Evolutionary conservation across 2,329 filamentous ascomycete genomes (phyloP).

Genomic region (Colletotrichum scovillei): DNA sequence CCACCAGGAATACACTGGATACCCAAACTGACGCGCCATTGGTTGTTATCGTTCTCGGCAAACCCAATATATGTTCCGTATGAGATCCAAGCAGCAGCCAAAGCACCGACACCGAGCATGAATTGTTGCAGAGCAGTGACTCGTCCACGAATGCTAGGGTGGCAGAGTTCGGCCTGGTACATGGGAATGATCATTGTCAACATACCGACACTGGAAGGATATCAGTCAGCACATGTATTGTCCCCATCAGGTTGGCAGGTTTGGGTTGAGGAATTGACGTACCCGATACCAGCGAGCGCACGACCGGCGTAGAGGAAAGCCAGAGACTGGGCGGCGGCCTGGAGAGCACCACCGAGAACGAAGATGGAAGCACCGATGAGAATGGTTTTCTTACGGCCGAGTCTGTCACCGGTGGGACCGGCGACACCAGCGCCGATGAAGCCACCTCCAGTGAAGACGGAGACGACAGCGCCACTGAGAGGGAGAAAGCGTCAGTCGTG

Average conservation of each 20-base stretch:
- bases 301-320: slow-evolving; percentile 77
- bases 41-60: slow-evolving; percentile 41
- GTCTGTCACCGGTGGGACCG: slow-evolving; percentile 70
- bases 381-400: slow-evolving; percentile 80
- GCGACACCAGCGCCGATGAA: slow-evolving; percentile 76
- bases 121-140: slow-evolving; percentile 84
- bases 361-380: slow-evolving; percentile 78
- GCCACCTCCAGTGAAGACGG: slow-evolving; percentile 81
- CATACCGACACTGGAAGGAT: slow-evolving; percentile 55
- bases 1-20: slow-evolving; percentile 78
- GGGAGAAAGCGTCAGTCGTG: not conserved
- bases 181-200: slow-evolving; percentile 61
- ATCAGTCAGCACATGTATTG: not conserved
- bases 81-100: slow-evolving; percentile 79
- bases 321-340: slow-evolving; percentile 72
- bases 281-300: slow-evolving; percentile 73
- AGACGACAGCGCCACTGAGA: slow-evolving; percentile 75
- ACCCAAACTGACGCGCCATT: slow-evolving; percentile 62
- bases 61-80: slow-evolving; percentile 61
- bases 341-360: slow-evolving; percentile 76
- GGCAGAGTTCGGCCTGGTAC: slow-evolving; percentile 83
- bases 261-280: not conserved
- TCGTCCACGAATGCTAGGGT: slow-evolving; percentile 80
- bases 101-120: slow-evolving; percentile 81
- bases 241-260: not conserved